Evolutionary conservation across 306 rosid species (phyloP).

Genomic region (Quercus glauca): DNA sequence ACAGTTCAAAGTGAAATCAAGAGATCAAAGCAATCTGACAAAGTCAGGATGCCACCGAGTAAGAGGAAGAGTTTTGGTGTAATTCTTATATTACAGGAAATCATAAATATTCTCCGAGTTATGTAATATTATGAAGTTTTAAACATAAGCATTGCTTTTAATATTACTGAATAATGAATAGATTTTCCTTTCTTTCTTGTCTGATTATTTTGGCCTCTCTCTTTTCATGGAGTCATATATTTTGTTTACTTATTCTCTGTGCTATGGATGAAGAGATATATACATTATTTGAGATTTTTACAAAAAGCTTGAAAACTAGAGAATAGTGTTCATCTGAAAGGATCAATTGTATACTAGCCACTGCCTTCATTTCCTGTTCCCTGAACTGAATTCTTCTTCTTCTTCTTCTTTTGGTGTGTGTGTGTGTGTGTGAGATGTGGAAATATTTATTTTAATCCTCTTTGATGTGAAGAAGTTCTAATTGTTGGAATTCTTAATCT

Average conservation of each 20-base stretch:
- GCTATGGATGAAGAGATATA: neutral
- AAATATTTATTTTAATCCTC: neutral
- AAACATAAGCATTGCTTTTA: neutral
- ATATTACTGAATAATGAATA: neutral
- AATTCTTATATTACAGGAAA: neutral
- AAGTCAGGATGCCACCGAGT: neutral
- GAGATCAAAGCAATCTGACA: neutral
- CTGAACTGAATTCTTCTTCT: neutral
- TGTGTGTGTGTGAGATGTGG: no score
- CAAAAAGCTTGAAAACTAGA: neutral
- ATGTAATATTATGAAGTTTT: neutral
- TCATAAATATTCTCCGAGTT: neutral
- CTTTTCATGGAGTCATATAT: neutral
- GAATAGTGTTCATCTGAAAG: neutral
- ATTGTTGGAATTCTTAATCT: neutral
- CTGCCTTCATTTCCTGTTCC: neutral
- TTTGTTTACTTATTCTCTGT: no score
- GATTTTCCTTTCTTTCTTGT: neutral
- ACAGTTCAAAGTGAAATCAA: neutral
- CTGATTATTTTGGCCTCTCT: neutral
- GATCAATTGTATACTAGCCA: neutral
- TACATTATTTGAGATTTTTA: neutral
- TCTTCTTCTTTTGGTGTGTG: neutral
- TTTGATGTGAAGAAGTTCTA: neutral
- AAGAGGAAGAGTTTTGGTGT: neutral